Conservation (phyloP, 2,329 filamentous ascomycete genomes). For the Zymoseptoria crescenta region DNA sequence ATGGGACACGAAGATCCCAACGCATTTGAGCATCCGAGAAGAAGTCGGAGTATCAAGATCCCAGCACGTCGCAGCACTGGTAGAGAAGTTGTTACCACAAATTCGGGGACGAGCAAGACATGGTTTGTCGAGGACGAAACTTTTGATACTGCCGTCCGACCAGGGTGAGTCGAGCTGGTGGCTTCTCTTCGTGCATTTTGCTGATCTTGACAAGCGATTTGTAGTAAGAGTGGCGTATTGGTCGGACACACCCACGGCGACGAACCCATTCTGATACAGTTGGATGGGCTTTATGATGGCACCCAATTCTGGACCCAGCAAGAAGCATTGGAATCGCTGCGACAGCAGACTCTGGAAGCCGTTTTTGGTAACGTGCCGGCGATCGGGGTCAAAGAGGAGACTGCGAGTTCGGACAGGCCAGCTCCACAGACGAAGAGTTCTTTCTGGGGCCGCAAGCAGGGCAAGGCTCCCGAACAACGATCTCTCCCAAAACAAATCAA, state of each 20-base stretch:
- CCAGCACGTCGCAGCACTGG: slow-evolving; percentile 26
- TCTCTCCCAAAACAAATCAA: not conserved
- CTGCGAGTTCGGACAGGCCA: slow-evolving; percentile 4
- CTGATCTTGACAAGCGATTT: not conserved
- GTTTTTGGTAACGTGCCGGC: slow-evolving; percentile 11
- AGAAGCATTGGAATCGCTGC: slow-evolving; percentile 22
- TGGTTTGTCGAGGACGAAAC: slow-evolving; percentile 22
- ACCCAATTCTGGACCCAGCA: slow-evolving; percentile 28
- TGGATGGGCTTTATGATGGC: slow-evolving; percentile 23
- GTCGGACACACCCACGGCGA: slow-evolving; percentile 22
- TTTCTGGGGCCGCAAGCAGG: slow-evolving; percentile 17
- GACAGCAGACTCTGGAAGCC: slow-evolving; percentile 16
- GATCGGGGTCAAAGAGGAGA: not conserved
- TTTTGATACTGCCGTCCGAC: slow-evolving; percentile 28
- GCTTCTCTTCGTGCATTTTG: not conserved
- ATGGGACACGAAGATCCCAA: slow-evolving; percentile 12
- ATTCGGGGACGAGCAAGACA: slow-evolving; percentile 19
- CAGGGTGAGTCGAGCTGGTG: slow-evolving; percentile 19
- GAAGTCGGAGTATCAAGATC: slow-evolving; percentile 25
- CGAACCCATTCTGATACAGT: slow-evolving; percentile 21
- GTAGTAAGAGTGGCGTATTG: slow-evolving; percentile 18
- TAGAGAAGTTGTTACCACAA: slow-evolving; percentile 19
- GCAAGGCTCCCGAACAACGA: slow-evolving; percentile 5
- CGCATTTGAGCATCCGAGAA: slow-evolving; percentile 22
- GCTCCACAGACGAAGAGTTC: slow-evolving; percentile 8